Conservation (phyloP, 345 rosid species). For the Syzygium jambos region DNA sequence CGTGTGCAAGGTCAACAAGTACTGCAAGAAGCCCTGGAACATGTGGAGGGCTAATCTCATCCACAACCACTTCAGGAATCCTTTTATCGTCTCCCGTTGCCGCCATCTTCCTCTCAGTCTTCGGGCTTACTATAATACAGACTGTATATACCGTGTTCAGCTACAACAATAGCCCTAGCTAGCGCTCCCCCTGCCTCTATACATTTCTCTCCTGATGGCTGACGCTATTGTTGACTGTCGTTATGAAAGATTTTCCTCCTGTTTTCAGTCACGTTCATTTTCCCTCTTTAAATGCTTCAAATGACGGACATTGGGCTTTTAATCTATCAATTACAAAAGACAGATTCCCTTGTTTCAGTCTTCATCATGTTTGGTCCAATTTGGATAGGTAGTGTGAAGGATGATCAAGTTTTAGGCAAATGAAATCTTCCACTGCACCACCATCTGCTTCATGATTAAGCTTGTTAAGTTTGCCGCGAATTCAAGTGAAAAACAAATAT, state of each 20-base stretch:
- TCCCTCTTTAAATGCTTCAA: neutral
- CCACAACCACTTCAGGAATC: conserved; percentile 30
- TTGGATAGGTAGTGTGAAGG: neutral
- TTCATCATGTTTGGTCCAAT: neutral
- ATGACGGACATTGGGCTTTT: neutral
- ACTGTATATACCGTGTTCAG: neutral
- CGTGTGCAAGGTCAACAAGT: conserved; percentile 17
- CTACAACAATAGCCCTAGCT: neutral
- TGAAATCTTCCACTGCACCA: neutral
- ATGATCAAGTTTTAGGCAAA: neutral
- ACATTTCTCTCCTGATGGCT: neutral
- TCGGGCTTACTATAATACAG: conserved; percentile 20
- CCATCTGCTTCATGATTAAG: neutral
- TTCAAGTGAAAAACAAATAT: neutral
- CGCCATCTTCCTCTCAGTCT: conserved; percentile 15
- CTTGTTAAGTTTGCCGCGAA: neutral
- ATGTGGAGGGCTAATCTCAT: conserved; percentile 34
- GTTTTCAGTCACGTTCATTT: neutral
- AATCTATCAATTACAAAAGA: neutral
- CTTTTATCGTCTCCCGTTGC: conserved; percentile 32
- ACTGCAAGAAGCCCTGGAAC: conserved; percentile 30
- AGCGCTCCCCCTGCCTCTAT: neutral
- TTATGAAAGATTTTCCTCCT: neutral
- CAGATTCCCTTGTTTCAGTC: neutral
- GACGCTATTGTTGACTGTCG: neutral